Conservation (phyloP, 352 stramenopile genomes). For the Halophytophthora polymorphica region DNA sequence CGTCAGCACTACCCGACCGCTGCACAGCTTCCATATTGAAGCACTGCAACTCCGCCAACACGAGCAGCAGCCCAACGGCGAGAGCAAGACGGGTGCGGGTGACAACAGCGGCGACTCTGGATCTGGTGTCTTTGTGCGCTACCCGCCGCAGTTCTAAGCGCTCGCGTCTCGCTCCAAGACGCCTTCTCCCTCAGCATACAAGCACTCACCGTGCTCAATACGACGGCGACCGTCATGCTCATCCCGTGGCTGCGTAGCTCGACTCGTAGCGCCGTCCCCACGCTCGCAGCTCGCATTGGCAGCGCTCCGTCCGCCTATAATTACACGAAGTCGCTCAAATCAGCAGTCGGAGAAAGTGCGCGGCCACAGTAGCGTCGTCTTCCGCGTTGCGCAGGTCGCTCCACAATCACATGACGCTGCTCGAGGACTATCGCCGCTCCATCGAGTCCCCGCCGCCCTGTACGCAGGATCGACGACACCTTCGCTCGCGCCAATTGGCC, state of each 20-base stretch:
- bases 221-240: too few relatives aligned
- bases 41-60: conserved; percentile 20
- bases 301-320: too few relatives aligned
- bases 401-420: conserved; percentile 43
- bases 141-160: conserved; percentile 7
- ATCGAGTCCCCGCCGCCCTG: conserved; percentile 31
- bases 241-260: too few relatives aligned
- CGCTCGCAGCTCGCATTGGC: too few relatives aligned
- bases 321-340: neutral
- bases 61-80: neutral
- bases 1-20: conserved; percentile 6
- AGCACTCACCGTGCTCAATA: too few relatives aligned
- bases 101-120: conserved; percentile 1
- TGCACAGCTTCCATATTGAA: conserved; percentile 28
- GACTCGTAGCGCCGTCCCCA: too few relatives aligned
- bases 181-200: too few relatives aligned
- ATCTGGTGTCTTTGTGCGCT: conserved; percentile 11
- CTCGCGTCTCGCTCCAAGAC: too few relatives aligned
- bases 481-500: conserved; percentile 32
- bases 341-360: neutral
- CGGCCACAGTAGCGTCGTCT: too few relatives aligned
- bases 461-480: conserved; percentile 20
- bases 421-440: conserved; percentile 58
- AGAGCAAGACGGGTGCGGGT: neutral
- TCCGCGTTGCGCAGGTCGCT: neutral